Percentiles rank a stretch among this genome's conserved stretches.
Evolutionary conservation across 495 filamentous ascomycete genomes (phyloP).

Genomic region (Penicillium egyptiacum): DNA sequence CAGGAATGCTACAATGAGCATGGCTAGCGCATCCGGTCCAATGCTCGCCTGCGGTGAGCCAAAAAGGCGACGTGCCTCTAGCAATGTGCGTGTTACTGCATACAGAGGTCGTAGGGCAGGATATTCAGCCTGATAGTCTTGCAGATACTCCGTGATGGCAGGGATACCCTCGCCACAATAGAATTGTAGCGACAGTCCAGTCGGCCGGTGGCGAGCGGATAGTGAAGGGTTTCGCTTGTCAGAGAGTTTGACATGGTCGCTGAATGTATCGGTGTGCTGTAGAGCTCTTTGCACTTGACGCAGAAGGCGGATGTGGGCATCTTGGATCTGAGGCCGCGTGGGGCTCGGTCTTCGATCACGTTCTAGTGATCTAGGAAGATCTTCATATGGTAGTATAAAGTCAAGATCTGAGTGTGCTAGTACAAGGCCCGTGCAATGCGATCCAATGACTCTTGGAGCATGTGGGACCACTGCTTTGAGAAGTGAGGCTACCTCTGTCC

Average conservation of each 20-base stretch:
- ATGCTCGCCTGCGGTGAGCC: conserved; percentile 46
- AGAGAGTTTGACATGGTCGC: conserved; percentile 10
- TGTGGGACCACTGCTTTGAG: conserved; percentile 25
- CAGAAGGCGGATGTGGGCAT: conserved; percentile 24
- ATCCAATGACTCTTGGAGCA: conserved; percentile 50
- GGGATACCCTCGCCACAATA: conserved; percentile 36
- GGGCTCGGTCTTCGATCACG: conserved; percentile 34
- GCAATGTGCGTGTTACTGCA: conserved; percentile 43
- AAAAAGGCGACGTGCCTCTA: conserved; percentile 50
- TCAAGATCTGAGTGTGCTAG: conserved; percentile 54
- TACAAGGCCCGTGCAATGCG: conserved; percentile 53
- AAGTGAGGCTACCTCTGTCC: conserved; percentile 25
- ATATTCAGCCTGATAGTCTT: conserved; percentile 47
- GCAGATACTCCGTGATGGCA: conserved; percentile 40
- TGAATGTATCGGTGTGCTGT: conserved; percentile 15
- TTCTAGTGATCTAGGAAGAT: conserved; percentile 20
- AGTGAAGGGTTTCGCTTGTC: conserved; percentile 28
- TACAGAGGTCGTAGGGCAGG: conserved; percentile 53
- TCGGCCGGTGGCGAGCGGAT: conserved; percentile 39
- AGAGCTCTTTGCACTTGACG: conserved; percentile 25
- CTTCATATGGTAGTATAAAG: conserved; percentile 35
- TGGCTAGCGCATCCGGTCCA: conserved; percentile 50
- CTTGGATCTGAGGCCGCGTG: conserved; percentile 30
- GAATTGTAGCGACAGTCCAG: conserved; percentile 52
- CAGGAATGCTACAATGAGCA: conserved; percentile 57